These are phyloP conservation scores for Trypanosoma cruzi DNA, from an alignment of 208 protist species.

Conservation along the genomic window DNA sequence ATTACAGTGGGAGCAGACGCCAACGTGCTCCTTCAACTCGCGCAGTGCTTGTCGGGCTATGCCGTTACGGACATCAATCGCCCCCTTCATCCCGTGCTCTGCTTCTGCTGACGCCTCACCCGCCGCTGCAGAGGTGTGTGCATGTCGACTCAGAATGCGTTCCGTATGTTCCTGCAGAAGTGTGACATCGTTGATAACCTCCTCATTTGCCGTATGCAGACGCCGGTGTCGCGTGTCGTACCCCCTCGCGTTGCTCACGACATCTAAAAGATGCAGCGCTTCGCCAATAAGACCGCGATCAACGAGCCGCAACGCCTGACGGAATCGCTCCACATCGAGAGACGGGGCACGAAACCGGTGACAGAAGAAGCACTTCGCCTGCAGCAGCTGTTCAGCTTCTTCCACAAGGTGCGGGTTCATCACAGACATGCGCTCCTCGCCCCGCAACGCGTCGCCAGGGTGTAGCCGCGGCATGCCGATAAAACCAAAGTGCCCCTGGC, in stretches of 20 bases:
- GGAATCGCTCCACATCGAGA: constrained; percentile 86
- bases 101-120: too few species aligned
- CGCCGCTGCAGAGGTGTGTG: background rate
- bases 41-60: constrained; percentile 73
- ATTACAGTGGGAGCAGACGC: constrained; percentile 78
- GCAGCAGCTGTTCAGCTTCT: constrained; percentile 79
- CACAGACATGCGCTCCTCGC: constrained; percentile 52
- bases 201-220: constrained; percentile 65
- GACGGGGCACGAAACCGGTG: constrained; percentile 70
- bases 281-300: constrained; percentile 76
- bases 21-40: constrained; percentile 57
- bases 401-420: constrained; percentile 84
- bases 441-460: constrained; percentile 45
- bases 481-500: constrained; percentile 87
- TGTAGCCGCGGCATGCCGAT: constrained; percentile 82
- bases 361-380: constrained; percentile 90
- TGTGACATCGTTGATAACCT: constrained; percentile 63
- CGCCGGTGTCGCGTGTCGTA: constrained; percentile 50
- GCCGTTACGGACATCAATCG: constrained; percentile 72
- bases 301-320: constrained; percentile 72
- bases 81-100: constrained; percentile 31
- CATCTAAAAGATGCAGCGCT: constrained; percentile 78
- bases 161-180: constrained; percentile 66
- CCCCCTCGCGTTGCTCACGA: constrained; percentile 59
- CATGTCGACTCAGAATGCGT: constrained; percentile 42